Evolutionary conservation across 2,329 filamentous ascomycete species (phyloP).

Genomic region (Pezicula neosporulosa): DNA sequence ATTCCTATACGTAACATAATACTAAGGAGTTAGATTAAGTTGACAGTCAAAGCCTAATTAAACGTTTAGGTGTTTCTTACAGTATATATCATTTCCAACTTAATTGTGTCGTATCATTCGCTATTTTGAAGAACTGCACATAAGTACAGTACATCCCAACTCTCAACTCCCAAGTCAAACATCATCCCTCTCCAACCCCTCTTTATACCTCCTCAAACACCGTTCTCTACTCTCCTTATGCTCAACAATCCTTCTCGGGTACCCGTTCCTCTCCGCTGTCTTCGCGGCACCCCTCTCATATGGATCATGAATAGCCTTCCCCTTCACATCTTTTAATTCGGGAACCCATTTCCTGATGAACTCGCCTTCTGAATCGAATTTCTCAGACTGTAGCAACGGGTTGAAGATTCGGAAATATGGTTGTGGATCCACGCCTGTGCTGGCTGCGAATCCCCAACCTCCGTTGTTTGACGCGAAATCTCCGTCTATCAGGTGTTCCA

Average conservation of each 20-base stretch:
- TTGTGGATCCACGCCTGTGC: conserved; percentile 76
- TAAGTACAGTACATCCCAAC: too few relatives aligned
- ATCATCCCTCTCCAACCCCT: conserved; percentile 49
- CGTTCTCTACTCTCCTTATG: conserved; percentile 67
- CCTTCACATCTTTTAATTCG: conserved; percentile 62
- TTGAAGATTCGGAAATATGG: conserved; percentile 93
- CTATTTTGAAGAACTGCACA: too few relatives aligned
- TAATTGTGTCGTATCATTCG: too few relatives aligned
- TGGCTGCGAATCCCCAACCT: conserved; percentile 46
- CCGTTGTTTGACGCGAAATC: conserved; percentile 32
- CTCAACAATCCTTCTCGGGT: conserved; percentile 71
- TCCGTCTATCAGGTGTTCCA: conserved; percentile 55
- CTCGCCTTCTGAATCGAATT: conserved; percentile 73
- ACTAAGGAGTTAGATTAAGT: too few relatives aligned
- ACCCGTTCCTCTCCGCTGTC: conserved; percentile 62
- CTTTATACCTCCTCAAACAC: conserved; percentile 69
- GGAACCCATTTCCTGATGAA: conserved; percentile 84
- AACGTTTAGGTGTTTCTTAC: too few relatives aligned
- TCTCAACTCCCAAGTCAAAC: neutral
- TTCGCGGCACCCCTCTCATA: conserved; percentile 59
- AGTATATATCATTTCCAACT: too few relatives aligned
- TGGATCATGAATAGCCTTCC: conserved; percentile 76
- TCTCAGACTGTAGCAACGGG: conserved; percentile 78
- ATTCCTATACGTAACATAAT: too few relatives aligned
- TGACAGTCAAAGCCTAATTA: too few relatives aligned